Base-by-base conservation (phyloP, 1,284 basidiomycete genomes). In the Agroathelia rolfsii region DNA sequence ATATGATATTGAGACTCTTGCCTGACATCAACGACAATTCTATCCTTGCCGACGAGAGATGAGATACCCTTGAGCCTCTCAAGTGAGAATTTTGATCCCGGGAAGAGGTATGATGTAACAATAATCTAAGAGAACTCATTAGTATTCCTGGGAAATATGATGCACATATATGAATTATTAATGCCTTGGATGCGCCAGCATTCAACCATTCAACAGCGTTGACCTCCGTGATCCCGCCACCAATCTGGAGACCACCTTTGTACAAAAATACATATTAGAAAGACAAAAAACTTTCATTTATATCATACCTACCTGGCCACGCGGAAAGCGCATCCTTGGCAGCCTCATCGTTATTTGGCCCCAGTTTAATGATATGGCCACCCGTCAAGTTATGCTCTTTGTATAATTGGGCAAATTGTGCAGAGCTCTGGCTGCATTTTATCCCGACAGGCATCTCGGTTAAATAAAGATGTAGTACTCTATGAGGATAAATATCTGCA, bases 321-420 rank as follows among this genome's bases (percentile, higher is more conserved):
- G 83, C 76, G 7, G 55, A 52, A 9, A 97, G 62, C 1, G 93
- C 93, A 37, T 84, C 76, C 40, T 59, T 69, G 5, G 95, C 94
- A 6, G 93, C 89, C 7, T 66, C 68, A 42, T 96, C 90, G 48
- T 98, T 98, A 9, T 77, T 66, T 2, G 81, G 76, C 3, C 95
- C 95, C 5, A 99, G 76, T 61, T 96, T 98, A 49, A 99, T 97
- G 21, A 99, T 78, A 66, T 98, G 95, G 1, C 89, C 93, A 0
- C 94, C 95, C 24, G 61, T 62, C 2, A 99, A 69, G 14, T 62
- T 56, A 46, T 90, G 58, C 15, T 66, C 44, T 40, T 61, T 68
- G 53, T 98, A 99, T 24, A 97, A 62, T 19, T 66, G 59, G 3
- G 92, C 87, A 54, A 84, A 99, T 47, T 87, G 73, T 1, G 66